Evolutionary conservation across 2,329 filamentous ascomycete genomes (phyloP).

Genomic region (Alternaria incomplexa): DNA sequence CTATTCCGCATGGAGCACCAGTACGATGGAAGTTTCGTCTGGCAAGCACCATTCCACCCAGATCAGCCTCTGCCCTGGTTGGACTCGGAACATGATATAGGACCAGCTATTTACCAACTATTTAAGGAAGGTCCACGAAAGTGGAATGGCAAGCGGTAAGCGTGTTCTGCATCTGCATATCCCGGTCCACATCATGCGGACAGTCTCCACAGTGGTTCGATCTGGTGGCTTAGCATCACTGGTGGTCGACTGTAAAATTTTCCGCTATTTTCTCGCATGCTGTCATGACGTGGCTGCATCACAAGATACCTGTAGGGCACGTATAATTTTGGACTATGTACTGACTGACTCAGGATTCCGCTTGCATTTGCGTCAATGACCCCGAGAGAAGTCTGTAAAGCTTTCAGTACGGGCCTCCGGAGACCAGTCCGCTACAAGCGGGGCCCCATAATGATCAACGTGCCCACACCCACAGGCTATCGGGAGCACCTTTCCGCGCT

Average conservation of each 20-base stretch:
- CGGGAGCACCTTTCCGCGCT: conserved; percentile 79
- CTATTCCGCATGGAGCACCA: conserved; percentile 94
- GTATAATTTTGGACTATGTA: conserved; percentile 23
- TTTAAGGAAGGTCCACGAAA: conserved; percentile 90
- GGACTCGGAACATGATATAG: conserved; percentile 94
- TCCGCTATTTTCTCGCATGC: conserved; percentile 11
- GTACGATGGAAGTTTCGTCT: conserved; percentile 82
- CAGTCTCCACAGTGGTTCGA: conserved; percentile 32
- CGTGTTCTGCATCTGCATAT: conserved; percentile 28
- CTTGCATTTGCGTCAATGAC: conserved; percentile 90
- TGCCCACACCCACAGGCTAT: conserved; percentile 87
- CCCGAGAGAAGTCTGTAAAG: conserved; percentile 79
- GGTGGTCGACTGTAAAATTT: conserved; percentile 13
- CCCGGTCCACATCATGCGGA: conserved; percentile 24
- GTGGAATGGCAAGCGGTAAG: conserved; percentile 77
- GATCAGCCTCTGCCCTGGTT: conserved; percentile 91
- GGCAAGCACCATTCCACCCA: conserved; percentile 93
- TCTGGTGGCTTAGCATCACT: conserved; percentile 23
- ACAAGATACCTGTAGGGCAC: conserved; percentile 15
- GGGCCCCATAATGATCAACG: conserved; percentile 80
- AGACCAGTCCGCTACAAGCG: conserved; percentile 79
- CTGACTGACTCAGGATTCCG: conserved; percentile 68
- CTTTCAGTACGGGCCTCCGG: conserved; percentile 79
- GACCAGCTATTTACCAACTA: conserved; percentile 87
- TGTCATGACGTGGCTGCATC: conserved; percentile 14